phyloP scores from a whole-genome alignment of 345 rosid genomes.

The Lenwebbia sp. region DNA sequence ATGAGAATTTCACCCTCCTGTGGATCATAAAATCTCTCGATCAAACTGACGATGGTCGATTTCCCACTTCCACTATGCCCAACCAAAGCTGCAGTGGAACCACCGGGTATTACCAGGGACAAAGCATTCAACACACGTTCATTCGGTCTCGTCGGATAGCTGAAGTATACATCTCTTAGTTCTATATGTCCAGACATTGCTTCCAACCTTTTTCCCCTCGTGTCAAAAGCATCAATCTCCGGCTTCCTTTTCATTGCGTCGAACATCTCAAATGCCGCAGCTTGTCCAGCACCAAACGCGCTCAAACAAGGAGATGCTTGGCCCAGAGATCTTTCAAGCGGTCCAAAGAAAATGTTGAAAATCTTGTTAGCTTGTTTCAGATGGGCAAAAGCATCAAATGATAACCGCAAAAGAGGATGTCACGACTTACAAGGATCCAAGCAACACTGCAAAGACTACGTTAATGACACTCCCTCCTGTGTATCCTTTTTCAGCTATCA shows the following conservation, averaged over 20 bases:
- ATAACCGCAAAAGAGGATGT: background rate
- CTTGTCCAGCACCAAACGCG: conserved; percentile 55
- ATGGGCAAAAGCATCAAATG: background rate
- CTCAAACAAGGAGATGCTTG: conserved; percentile 48
- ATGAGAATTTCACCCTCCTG: conserved; percentile 38
- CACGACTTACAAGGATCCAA: conserved; percentile 46
- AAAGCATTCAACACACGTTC: conserved; percentile 40
- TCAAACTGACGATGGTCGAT: conserved; percentile 51
- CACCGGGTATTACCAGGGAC: conserved; percentile 39
- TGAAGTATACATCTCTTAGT: conserved; percentile 40
- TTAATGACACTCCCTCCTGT: conserved; percentile 44
- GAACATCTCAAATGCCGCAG: conserved; percentile 60
- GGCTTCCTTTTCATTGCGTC: conserved; percentile 47
- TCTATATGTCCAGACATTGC: conserved; percentile 48
- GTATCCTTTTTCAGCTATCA: conserved; percentile 52
- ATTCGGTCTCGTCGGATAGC: conserved; percentile 56
- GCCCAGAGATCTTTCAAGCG: conserved; percentile 47
- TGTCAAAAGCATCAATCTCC: conserved; percentile 36
- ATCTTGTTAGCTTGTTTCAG: background rate
- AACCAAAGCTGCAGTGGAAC: conserved; percentile 52
- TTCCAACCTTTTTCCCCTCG: conserved; percentile 21
- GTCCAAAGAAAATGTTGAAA: background rate
- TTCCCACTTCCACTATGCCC: conserved; percentile 77
- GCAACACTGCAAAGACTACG: conserved; percentile 42
- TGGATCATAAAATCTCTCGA: conserved; percentile 71